Base-by-base conservation (phyloP, 2,329 filamentous ascomycete species). In the Rhinocladiella similis region DNA sequence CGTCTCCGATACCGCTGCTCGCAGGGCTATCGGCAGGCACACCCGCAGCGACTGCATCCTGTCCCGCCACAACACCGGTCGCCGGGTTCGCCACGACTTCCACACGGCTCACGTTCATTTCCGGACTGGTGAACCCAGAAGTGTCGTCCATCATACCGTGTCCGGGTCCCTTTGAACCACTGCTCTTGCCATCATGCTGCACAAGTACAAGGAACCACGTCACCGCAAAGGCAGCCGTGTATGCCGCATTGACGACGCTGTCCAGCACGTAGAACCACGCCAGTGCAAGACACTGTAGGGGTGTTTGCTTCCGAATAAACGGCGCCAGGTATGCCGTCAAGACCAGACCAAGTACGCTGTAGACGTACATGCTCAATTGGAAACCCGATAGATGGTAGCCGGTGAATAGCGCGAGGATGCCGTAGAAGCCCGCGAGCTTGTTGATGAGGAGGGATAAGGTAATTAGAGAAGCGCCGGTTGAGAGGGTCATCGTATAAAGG, bases 291-390 rank as follows among this genome's bases (percentile, higher is more conserved):
- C 86, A 89, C 68, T 95, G 86, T 54, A 96, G 83, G 1, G 91
- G 89, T 27, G 83, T 86, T 67, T 90, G 88, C 66, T 84, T 82
- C 62, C 89, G 87, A 70, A 97, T 90, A 70, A 94, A 88, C 47
- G 89, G 89, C 67, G 89, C 82, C 47, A 96, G 85, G 66, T 85
- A 82, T 50, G 83, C 79, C 64, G 90, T 82, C 45, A 88, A 74
- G 62, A 81, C 77, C 62, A 96, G 84, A 25, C 89, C 82, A 61
- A 83, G 66, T 59, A 94, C 81, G 22, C 89, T 94, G 80, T 96
- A 96, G 47, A 96, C 81, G 79, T 96, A 97, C 81, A 95, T 94
- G 56, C 88, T 89, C 55, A 96, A 82, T 73, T 97, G 93, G 20
- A 94, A 82, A 27, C 86, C 80, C 52, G 90, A 92, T 61, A 96